Evolutionary conservation across 768 basidiomycete species (phyloP), one percentile per base, ranked within the genome.

Genomic region (Phaeotremella skinneri): DNA sequence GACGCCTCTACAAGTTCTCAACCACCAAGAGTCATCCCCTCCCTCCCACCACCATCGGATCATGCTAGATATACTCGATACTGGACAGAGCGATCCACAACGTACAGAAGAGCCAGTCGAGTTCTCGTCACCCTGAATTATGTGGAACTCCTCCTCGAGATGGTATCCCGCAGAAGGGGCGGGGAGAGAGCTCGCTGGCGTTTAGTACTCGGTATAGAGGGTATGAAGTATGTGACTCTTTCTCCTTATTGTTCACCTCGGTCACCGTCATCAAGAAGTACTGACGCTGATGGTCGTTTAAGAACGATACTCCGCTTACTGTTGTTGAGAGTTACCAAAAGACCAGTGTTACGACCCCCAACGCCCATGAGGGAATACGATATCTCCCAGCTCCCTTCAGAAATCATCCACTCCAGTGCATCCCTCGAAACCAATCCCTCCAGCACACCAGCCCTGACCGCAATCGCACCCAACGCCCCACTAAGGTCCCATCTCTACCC

Each of bases 21-120:
- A 25, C 52, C 31, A 47, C 27, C 23, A 17, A 45, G 62, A 26
- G 59, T 48, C 2, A 30, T 48, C 25, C 69, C 69, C 0, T 23
- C 70, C 32, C 48, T 70, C 3, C 69, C 73, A 1, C 59, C 69
- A 21, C 50, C 56, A 31, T 68, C 79, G 83, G 62, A 72, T 45
- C 94, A 97, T 76, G 83, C 89, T 30, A 89, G 91, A 59, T 98
- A 90, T 78, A 96, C 94, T 16, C 84, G 84, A 56, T 88, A 89
- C 47, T 98, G 89, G 89, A 82, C 84, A 20, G 84, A 87, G 73
- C 85, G 82, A 69, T 83, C 85, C 45, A 52, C 70, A 5, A 74
- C 81, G 16, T 98, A 97, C 80, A 87, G 86, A 75, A 87, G 87
- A 85, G 84, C 84, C 7, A 85, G 88, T 23, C 81, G 91, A 43